A percentile compares a stretch with the other conserved stretches of the same genome.
Evolutionary conservation across 2,329 filamentous ascomycete species (phyloP).

Genomic region (Apiospora phragmitis): DNA sequence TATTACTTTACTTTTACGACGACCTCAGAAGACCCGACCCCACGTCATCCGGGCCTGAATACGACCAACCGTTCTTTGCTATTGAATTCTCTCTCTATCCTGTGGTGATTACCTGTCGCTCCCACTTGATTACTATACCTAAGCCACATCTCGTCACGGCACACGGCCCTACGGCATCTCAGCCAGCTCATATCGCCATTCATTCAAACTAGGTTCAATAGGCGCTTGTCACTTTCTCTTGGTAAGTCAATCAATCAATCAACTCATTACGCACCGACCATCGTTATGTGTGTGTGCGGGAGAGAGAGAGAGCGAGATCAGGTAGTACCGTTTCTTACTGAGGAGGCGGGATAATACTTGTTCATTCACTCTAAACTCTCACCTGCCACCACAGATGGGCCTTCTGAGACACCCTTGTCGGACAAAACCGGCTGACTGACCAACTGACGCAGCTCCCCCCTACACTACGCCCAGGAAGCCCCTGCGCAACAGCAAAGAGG

Average conservation of each 20-base stretch:
- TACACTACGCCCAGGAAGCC: background rate
- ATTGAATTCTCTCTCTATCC: background rate
- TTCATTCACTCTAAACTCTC: background rate
- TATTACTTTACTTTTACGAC: background rate
- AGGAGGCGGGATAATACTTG: constrained; percentile 2
- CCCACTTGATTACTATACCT: background rate
- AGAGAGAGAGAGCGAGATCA: background rate
- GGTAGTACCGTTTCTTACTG: constrained; percentile 1
- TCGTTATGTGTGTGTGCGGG: background rate
- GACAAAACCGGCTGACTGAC: constrained; percentile 9
- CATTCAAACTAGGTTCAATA: constrained; percentile 7
- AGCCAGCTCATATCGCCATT: background rate
- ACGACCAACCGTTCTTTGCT: background rate
- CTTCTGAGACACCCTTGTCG: constrained; percentile 10
- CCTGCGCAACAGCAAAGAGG: background rate
- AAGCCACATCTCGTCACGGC: constrained; percentile 1
- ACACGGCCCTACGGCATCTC: background rate
- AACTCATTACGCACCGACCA: constrained; percentile 3
- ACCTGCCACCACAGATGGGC: constrained; percentile 5
- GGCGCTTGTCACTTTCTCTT: background rate
- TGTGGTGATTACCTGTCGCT: background rate
- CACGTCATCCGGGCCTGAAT: background rate
- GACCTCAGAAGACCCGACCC: background rate
- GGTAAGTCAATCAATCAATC: constrained; percentile 7
- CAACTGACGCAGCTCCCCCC: constrained; percentile 6